These are phyloP conservation scores for Hylodesmum podocarpum DNA, from an alignment of 306 rosid genomes.

Conservation along the genomic window DNA sequence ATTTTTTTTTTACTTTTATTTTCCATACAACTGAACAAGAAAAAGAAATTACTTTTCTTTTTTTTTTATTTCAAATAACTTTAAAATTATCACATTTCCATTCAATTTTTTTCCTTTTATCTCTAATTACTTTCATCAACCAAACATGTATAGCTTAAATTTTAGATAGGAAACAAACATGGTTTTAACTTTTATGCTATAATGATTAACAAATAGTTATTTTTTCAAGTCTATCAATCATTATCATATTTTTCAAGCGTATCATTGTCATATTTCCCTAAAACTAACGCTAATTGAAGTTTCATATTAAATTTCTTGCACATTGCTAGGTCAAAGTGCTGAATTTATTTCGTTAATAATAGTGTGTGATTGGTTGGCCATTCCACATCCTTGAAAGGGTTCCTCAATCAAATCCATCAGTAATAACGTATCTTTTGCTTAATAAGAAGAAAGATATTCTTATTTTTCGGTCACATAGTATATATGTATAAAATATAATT, in stretches of 20 bases:
- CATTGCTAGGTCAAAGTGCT: not conserved
- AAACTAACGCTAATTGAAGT: not conserved
- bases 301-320: not conserved
- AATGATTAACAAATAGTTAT: not conserved
- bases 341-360: not conserved
- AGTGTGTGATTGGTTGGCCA: slow-evolving; percentile 7
- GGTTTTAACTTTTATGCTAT: not conserved
- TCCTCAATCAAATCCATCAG: not conserved
- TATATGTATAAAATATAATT: not conserved
- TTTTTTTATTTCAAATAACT: no score
- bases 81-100: no score
- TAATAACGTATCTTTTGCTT: not conserved
- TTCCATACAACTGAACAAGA: no score
- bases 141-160: no score
- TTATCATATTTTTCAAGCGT: not conserved
- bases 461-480: not conserved
- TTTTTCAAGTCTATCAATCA: not conserved
- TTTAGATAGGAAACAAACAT: not conserved
- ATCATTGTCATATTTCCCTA: not conserved
- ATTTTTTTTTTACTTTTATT: no score
- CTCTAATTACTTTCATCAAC: no score
- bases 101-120: no score
- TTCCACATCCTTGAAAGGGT: not conserved
- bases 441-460: not conserved
- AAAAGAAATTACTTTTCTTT: no score